Evolutionary conservation across 257 asterid genomes (phyloP).

Genomic region (Solanum chilense): DNA sequence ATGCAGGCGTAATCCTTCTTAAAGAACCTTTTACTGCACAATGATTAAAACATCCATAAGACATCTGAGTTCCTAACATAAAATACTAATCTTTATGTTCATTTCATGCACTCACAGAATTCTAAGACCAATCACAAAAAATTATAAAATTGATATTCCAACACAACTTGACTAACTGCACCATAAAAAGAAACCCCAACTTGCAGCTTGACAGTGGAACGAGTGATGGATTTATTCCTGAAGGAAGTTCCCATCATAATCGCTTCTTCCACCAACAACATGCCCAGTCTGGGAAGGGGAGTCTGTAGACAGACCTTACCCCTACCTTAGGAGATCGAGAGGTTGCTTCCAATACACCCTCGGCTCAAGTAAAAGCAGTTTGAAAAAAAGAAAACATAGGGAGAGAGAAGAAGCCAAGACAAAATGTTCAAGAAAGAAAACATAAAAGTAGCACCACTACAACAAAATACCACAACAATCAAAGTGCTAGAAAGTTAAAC

Average conservation of each 20-base stretch:
- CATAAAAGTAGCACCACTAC: not conserved
- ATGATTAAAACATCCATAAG: not conserved
- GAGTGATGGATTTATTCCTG: not conserved
- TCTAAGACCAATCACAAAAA: not conserved
- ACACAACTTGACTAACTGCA: not conserved
- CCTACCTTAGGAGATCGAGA: not conserved
- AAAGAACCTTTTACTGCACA: slow-evolving; percentile 18
- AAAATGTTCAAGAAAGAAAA: not conserved
- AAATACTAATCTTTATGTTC: not conserved
- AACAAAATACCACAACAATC: not conserved
- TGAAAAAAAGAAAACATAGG: not conserved
- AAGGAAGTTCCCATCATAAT: not conserved
- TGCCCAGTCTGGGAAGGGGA: not conserved
- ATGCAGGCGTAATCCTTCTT: not conserved
- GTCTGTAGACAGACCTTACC: not conserved
- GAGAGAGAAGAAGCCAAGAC: not conserved
- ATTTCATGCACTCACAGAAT: not conserved
- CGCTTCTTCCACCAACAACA: not conserved
- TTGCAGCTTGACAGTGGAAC: not conserved
- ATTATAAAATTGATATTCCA: not conserved
- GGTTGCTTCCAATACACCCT: not conserved
- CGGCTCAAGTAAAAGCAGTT: not conserved
- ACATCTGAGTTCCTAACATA: not conserved
- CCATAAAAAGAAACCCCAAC: not conserved
- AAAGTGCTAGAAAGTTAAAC: not conserved